Evolutionary conservation across 768 basidiomycete genomes (phyloP).

Genomic region (Termitomyces sp.): DNA sequence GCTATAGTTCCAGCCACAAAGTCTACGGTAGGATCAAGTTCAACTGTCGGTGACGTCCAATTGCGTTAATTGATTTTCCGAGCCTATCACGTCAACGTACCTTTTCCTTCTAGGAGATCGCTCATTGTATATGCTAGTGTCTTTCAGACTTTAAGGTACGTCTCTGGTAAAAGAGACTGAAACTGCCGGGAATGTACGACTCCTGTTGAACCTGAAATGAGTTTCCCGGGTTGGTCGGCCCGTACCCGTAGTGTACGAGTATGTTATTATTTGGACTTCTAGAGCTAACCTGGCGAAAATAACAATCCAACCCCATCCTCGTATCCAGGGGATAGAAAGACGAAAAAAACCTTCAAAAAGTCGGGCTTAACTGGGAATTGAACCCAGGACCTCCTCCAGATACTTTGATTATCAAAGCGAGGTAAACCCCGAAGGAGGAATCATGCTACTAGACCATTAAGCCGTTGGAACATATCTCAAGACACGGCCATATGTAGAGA

Average conservation of each 20-base stretch:
- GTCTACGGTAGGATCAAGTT: constrained; percentile 61
- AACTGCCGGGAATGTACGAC: not conserved
- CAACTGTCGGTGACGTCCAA: not conserved
- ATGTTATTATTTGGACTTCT: not conserved
- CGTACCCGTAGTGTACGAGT: no score
- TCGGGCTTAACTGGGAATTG: not conserved
- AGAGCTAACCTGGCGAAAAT: not conserved
- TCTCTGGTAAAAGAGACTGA: not conserved
- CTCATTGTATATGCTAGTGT: not conserved
- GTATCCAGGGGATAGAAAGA: no score
- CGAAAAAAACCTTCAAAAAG: not conserved
- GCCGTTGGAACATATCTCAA: not conserved
- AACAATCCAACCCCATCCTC: no score
- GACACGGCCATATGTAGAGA: no score
- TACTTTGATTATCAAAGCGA: not conserved
- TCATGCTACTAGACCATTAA: constrained; percentile 6
- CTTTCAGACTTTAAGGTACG: not conserved
- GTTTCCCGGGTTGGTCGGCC: not conserved
- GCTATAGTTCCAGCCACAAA: constrained; percentile 77
- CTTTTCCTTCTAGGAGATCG: constrained; percentile 3
- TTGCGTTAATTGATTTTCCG: not conserved
- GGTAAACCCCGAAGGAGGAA: not conserved
- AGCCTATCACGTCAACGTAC: not conserved
- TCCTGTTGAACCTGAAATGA: not conserved
- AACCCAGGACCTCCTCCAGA: not conserved